Percentiles rank a stretch among this genome's conserved stretches.
phyloP scores from a whole-genome alignment of 2,329 filamentous ascomycete genomes.

The Neofusicoccum umdonicola region DNA sequence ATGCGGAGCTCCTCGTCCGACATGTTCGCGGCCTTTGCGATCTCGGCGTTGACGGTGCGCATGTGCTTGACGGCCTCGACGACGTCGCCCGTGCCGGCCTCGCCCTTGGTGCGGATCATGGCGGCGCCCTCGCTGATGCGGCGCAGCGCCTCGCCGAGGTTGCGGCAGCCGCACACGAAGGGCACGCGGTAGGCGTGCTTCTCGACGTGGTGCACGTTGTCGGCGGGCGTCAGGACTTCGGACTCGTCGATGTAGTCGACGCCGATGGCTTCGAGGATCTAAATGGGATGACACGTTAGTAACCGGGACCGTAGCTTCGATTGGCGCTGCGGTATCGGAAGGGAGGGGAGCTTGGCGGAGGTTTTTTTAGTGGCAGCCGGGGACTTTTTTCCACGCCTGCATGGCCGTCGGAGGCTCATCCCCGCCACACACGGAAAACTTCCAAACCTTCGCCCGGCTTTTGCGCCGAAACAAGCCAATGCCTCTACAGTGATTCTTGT shows the following conservation, averaged over 20 bases:
- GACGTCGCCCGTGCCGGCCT: constrained; percentile 95
- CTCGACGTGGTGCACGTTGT: constrained; percentile 86
- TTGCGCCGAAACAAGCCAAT: background rate
- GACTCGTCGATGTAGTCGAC: constrained; percentile 98
- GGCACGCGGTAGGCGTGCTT: constrained; percentile 80
- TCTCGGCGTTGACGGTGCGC: constrained; percentile 82
- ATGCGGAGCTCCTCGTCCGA: constrained; percentile 71
- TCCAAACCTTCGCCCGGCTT: background rate
- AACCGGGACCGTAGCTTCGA: too few relatives aligned
- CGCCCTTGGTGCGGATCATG: constrained; percentile 98
- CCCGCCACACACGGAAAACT: background rate
- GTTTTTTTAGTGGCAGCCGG: background rate
- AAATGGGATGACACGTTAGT: background rate
- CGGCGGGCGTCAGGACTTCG: constrained; percentile 94
- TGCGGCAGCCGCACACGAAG: constrained; percentile 95
- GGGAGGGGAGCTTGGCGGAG: background rate
- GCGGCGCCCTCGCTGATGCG: constrained; percentile 90
- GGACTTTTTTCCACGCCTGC: background rate
- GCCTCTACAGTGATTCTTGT: background rate
- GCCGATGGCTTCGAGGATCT: constrained; percentile 91
- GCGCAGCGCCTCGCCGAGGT: constrained; percentile 88
- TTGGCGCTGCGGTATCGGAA: background rate
- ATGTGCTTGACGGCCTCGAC: constrained; percentile 96
- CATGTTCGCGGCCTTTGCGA: constrained; percentile 66
- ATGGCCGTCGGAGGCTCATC: background rate